phyloP scores from a whole-genome alignment of 2,329 filamentous ascomycete genomes.

The Onygena corvina region DNA sequence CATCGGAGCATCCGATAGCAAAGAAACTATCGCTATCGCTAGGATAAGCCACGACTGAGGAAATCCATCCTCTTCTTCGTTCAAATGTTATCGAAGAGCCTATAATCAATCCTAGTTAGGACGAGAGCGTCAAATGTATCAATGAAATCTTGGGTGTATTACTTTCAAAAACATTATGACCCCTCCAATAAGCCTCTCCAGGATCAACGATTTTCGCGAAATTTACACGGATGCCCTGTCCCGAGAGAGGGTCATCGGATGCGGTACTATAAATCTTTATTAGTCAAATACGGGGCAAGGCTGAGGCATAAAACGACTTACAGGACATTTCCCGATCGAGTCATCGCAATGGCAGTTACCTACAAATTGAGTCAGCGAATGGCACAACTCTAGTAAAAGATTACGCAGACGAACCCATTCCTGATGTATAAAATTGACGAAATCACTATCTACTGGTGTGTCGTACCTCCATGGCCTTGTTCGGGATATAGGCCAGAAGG shows the following conservation, averaged over 20 bases:
- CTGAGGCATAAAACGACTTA: neutral
- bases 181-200: neutral
- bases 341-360: constrained; percentile 29
- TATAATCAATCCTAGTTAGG: neutral
- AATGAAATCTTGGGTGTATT: neutral
- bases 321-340: constrained; percentile 23
- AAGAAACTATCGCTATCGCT: constrained; percentile 22
- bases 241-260: neutral
- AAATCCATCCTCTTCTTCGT: constrained; percentile 22
- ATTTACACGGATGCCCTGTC: neutral
- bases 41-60: constrained; percentile 29
- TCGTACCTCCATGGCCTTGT: constrained; percentile 11
- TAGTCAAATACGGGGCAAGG: neutral
- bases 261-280: neutral
- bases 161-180: constrained; percentile 5
- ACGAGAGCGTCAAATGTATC: neutral
- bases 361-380: constrained; percentile 12
- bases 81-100: constrained; percentile 15
- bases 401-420: constrained; percentile 13
- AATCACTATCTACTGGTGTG: neutral
- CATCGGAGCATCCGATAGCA: constrained; percentile 29
- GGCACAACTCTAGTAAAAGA: neutral
- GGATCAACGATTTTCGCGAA: constrained; percentile 7
- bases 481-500: constrained; percentile 6
- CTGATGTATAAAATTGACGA: constrained; percentile 3